Base-by-base conservation (phyloP, 768 basidiomycete species). In the Kwoniella europaea region DNA sequence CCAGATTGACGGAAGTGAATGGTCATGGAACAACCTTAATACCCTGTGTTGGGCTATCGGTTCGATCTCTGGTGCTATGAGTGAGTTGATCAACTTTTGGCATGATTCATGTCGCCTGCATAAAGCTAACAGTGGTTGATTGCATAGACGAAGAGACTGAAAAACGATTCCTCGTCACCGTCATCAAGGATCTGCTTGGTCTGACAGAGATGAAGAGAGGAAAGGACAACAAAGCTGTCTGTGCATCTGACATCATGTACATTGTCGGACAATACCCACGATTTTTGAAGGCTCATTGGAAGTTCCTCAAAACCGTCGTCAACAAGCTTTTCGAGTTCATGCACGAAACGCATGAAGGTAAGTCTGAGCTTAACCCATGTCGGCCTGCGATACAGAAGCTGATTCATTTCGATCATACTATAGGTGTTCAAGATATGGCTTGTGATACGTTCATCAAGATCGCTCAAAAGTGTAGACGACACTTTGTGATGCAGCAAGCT, bases 381-480 rank as follows among this genome's bases (percentile, higher is more conserved):
- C 22, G 4, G 6, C 22, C 43, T 35, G 16, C n/a, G 10, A 55
- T 50, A 15, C 22, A 41, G 13, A 29, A 61, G 70, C 42, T 64
- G 6, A 16, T 53, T 42, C 20, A 13, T 75, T 60, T 27, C 18
- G 12, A 13, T 13, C 13, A 50, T 50, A 18, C 52, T 16, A 53
- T 75, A 92, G 93, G 95, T 86, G 97, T 99, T 12, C 97, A 99
- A 84, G 97, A 99, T 85, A 99, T 99, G 97, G 97, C 97, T 57
- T 99, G 97, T 85, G 97, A 99, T 83, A 99, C 97, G 0, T 99
- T 99, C 85, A 98, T 99, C 87, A 99, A 98, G 86, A 99, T 99
- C 77, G 94, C 97, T 24, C 97, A 99, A 83, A 99, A 98, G 84
- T 98, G 95, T 83, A 88, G 94, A 53, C 88, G 96, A 65, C 97